Evolutionary conservation across 2,329 filamentous ascomycete genomes (phyloP).

Genomic region (Fusarium illudens): DNA sequence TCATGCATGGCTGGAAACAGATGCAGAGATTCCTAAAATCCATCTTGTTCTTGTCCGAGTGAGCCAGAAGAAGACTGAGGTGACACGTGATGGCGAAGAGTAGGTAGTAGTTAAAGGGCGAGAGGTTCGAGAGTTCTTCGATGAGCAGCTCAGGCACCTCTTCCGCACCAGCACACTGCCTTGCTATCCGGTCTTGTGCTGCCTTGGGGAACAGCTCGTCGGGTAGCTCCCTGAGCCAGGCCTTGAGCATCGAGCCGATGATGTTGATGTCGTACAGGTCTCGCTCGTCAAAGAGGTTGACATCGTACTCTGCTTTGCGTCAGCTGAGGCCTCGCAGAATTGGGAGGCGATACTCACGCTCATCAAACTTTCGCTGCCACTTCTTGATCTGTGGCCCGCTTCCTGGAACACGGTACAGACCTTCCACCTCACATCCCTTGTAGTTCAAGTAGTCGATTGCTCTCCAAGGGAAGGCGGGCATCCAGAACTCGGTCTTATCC

Average conservation of each 20-base stretch:
- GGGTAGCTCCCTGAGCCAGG: constrained; percentile 93
- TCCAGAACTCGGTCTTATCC: constrained; percentile 99
- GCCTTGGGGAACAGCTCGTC: constrained; percentile 91
- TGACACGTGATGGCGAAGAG: constrained; percentile 98
- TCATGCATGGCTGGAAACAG: constrained; percentile 97
- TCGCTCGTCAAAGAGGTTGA: constrained; percentile 86
- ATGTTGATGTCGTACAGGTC: constrained; percentile 97
- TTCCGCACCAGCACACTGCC: constrained; percentile 80
- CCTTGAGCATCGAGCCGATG: constrained; percentile 94
- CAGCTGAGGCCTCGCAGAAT: background rate
- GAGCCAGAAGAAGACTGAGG: constrained; percentile 87
- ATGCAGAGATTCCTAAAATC: constrained; percentile 95
- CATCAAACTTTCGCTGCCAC: constrained; percentile 92
- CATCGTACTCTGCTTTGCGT: constrained; percentile 73
- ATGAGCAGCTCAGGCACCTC: constrained; percentile 85
- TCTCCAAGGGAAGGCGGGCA: constrained; percentile 94
- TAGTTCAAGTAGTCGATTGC: constrained; percentile 97
- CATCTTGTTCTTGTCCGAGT: constrained; percentile 98
- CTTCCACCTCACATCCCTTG: constrained; percentile 92
- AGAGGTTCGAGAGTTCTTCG: constrained; percentile 91
- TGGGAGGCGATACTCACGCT: constrained; percentile 62
- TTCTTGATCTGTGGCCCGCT: constrained; percentile 91
- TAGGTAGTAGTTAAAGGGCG: constrained; percentile 97
- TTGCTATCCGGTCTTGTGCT: constrained; percentile 80
- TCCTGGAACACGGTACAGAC: constrained; percentile 90